Evolutionary conservation across 306 rosid genomes (phyloP).

Genomic region (Prunus kanzakura): DNA sequence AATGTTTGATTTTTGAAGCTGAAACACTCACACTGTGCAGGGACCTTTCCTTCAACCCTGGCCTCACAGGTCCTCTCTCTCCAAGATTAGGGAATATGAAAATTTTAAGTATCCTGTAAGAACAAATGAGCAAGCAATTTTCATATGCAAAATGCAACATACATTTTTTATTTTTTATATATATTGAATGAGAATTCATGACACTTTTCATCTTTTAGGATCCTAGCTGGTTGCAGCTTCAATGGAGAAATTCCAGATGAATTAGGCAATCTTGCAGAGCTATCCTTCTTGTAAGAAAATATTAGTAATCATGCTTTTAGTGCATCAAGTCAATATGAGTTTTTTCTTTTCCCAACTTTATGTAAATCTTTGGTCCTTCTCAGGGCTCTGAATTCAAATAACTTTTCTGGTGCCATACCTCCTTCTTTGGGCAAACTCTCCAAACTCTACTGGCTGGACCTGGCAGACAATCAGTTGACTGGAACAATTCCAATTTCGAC

Average conservation of each 20-base stretch:
- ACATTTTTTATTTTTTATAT: neutral
- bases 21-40: slow-evolving; percentile 31
- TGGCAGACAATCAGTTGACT: slow-evolving; percentile 66
- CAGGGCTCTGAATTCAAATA: slow-evolving; percentile 88
- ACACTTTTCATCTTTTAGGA: slow-evolving; percentile 42
- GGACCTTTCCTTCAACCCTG: slow-evolving; percentile 68
- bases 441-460: slow-evolving; percentile 76
- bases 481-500: slow-evolving; percentile 74
- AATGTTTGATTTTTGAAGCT: neutral
- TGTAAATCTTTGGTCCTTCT: neutral
- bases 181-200: neutral
- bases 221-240: slow-evolving; percentile 74
- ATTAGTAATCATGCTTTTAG: neutral
- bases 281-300: slow-evolving; percentile 60
- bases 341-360: neutral
- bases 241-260: slow-evolving; percentile 66
- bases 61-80: slow-evolving; percentile 52
- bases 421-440: slow-evolving; percentile 83
- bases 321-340: neutral
- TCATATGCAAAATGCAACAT: neutral
- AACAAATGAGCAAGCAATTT: slow-evolving; percentile 25
- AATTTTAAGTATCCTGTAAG: slow-evolving; percentile 62
- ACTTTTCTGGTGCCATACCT: slow-evolving; percentile 73
- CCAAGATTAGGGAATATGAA: slow-evolving; percentile 46
- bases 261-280: slow-evolving; percentile 60